Evolutionary conservation across 495 filamentous ascomycete genomes (phyloP).

Genomic region (Aspergillus conjunctus): DNA sequence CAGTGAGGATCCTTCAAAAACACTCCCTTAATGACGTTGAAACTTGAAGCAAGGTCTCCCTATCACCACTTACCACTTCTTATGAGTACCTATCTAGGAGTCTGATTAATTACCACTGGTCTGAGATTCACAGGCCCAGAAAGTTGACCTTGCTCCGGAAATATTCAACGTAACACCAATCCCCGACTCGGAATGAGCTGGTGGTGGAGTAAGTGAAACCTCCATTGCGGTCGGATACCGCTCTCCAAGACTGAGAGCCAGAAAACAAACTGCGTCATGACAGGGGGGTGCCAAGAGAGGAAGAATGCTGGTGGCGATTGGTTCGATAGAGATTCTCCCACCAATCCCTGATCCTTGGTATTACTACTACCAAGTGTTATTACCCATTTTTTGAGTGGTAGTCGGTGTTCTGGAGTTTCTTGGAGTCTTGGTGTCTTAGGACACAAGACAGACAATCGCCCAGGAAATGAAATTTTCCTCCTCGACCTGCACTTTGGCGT

Average conservation of each 20-base stretch:
- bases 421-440: neutral
- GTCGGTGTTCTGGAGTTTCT: neutral
- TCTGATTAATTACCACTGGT: no score
- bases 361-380: neutral
- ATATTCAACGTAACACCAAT: no score
- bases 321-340: constrained; percentile 7
- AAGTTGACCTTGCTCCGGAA: no score
- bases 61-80: no score
- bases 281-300: neutral
- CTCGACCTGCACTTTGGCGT: neutral
- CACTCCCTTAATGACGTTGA: no score
- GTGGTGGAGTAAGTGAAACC: neutral
- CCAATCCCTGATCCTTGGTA: constrained; percentile 7
- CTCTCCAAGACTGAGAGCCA: neutral
- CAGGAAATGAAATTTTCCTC: neutral
- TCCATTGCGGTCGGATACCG: neutral
- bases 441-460: neutral
- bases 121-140: no score
- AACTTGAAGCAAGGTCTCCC: no score
- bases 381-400: no score
- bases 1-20: neutral
- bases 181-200: no score
- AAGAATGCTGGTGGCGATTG: constrained; percentile 8
- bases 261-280: constrained; percentile 2
- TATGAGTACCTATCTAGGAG: no score